These are phyloP conservation scores for Pichia sp. DNA, from an alignment of 1,139 yeast species.

Conservation along the genomic window DNA sequence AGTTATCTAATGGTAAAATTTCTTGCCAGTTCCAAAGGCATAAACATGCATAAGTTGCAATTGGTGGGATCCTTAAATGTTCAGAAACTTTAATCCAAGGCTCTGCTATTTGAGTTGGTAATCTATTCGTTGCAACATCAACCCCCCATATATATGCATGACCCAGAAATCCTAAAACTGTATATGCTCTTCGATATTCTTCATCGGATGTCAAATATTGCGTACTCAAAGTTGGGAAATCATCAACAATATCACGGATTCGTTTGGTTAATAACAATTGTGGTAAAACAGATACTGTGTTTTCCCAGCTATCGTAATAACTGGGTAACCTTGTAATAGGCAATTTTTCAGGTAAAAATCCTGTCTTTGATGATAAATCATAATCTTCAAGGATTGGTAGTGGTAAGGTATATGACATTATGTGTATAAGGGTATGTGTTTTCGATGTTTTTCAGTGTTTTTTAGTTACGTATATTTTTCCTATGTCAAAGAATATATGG, in stretches of 20 bases:
- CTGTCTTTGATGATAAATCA: slow-evolving; percentile 63
- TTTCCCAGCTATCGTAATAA: slow-evolving; percentile 72
- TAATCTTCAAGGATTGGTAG: slow-evolving; percentile 51
- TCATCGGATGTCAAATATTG: slow-evolving; percentile 37
- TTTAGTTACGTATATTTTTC: not conserved
- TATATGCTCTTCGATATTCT: slow-evolving; percentile 74
- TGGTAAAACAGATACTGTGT: slow-evolving; percentile 58
- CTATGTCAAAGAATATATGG: not conserved
- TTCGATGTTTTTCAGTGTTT: not conserved
- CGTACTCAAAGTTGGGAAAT: slow-evolving; percentile 47
- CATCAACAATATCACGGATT: slow-evolving; percentile 54
- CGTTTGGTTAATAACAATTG: slow-evolving; percentile 62
- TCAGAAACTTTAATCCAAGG: slow-evolving; percentile 62
- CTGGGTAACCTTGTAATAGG: slow-evolving; percentile 61
- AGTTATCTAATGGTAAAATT: slow-evolving; percentile 41
- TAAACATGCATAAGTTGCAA: slow-evolving; percentile 81
- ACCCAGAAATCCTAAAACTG: slow-evolving; percentile 66
- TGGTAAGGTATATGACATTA: slow-evolving; percentile 25
- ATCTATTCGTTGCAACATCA: slow-evolving; percentile 48
- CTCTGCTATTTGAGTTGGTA: slow-evolving; percentile 62
- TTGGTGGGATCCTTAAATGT: slow-evolving; percentile 68
- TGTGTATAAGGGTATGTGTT: not conserved
- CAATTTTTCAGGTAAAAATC: slow-evolving; percentile 66
- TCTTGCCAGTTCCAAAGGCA: slow-evolving; percentile 83
- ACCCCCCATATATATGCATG: slow-evolving; percentile 91